Percentiles rank a stretch among this genome's conserved stretches.
Evolutionary conservation across 176 grass and related monocot genomes (phyloP).

Genomic region (Triticum monococcum): DNA sequence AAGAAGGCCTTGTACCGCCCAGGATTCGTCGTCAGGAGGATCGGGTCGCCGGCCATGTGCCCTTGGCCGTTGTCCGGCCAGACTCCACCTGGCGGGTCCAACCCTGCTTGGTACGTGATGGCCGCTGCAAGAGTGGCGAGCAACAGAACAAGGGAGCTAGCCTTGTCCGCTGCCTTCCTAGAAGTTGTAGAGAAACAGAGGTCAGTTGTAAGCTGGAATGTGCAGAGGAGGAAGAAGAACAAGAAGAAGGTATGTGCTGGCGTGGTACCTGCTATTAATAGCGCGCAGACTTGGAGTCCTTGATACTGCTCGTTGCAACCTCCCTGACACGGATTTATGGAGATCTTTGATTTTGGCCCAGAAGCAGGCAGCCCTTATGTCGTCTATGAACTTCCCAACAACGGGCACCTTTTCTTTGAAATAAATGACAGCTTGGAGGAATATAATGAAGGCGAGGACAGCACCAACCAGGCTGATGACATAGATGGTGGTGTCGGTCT

Average conservation of each 20-base stretch:
- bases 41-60: background rate
- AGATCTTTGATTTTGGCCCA: background rate
- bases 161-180: background rate
- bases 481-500: background rate
- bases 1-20: constrained; percentile 37
- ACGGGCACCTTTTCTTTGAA: background rate
- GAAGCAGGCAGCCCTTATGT: background rate
- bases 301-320: background rate
- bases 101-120: constrained; percentile 45
- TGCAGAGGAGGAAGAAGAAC: background rate
- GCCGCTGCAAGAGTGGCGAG: constrained; percentile 35
- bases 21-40: background rate
- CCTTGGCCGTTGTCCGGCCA: background rate
- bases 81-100: constrained; percentile 40
- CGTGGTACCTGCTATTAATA: background rate
- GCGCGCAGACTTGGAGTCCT: background rate
- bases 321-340: background rate
- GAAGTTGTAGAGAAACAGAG: background rate
- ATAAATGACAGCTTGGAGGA: background rate
- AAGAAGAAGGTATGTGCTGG: background rate
- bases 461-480: background rate
- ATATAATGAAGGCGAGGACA: background rate
- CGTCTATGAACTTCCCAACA: background rate
- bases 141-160: constrained; percentile 6
- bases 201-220: background rate